Evolutionary conservation across 805 yeast species (phyloP).

Genomic region (Starmerella powellii): DNA sequence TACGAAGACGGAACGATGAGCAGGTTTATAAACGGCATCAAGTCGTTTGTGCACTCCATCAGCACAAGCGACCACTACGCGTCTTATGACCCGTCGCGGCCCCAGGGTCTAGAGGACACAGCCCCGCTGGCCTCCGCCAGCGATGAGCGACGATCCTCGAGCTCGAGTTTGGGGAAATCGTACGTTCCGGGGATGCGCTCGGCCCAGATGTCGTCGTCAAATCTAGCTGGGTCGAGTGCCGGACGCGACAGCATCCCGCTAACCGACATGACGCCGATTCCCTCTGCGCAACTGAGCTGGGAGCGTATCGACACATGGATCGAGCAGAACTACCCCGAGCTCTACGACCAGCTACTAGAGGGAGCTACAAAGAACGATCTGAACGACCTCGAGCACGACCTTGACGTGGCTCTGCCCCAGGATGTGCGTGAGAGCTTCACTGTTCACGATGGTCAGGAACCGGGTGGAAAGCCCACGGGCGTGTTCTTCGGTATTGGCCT

Average conservation of each 20-base stretch:
- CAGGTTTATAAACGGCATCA: constrained; percentile 24
- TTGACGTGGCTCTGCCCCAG: constrained; percentile 60
- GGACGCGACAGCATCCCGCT: constrained; percentile 31
- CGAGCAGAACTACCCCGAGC: constrained; percentile 62
- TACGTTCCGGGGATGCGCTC: constrained; percentile 31
- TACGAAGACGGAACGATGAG: constrained; percentile 19
- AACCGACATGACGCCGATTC: constrained; percentile 45
- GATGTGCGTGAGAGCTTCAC: constrained; percentile 70
- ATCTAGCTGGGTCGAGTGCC: constrained; percentile 10
- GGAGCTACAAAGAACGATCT: constrained; percentile 75
- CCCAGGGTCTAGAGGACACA: constrained; percentile 18
- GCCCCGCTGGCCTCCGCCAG: constrained; percentile 18
- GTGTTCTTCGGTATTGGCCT: constrained; percentile 68
- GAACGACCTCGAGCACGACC: constrained; percentile 70
- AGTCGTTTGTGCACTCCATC: constrained; percentile 30
- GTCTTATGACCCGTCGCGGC: constrained; percentile 26
- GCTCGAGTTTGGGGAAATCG: constrained; percentile 16
- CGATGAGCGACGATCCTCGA: constrained; percentile 12
- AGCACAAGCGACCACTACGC: constrained; percentile 33
- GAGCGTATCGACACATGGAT: constrained; percentile 80
- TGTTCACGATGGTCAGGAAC: constrained; percentile 85
- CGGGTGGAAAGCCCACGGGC: constrained; percentile 62
- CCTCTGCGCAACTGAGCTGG: constrained; percentile 75
- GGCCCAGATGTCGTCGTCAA: constrained; percentile 25
- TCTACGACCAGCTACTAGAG: constrained; percentile 61